Base-by-base conservation (phyloP, 202 grass and related monocot genomes). In the Cymbopogon flexuosus region DNA sequence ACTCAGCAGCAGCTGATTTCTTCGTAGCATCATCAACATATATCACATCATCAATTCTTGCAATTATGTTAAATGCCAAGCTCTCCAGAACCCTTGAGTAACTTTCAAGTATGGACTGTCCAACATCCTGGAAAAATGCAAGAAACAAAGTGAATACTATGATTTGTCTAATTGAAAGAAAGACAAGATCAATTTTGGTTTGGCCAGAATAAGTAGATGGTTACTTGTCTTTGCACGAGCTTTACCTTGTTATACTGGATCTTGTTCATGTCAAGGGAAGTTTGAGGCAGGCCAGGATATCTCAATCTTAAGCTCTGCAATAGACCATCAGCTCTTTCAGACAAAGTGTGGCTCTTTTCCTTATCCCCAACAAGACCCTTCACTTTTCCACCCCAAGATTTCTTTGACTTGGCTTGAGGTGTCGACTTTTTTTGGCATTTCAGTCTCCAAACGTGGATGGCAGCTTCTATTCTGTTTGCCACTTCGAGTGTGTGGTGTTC, bases 241-340 rank as follows among this genome's bases (percentile, higher is more conserved):
- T 79, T 76, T 76, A 98, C 96, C 96, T 98, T 98, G 71, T 98
- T 98, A 60, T 99, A 99, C 54, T 99, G 96, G 77, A 99, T 95
- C 89, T 99, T 99, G 84, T 90, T 96, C 92, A 99, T 99, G 88
- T 99, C 96, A 16, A 99, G 83, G 62, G 91, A 88, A 47, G 92
- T 99, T 80, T 99, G 96, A 41, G 96, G 90, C 49, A 99, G 79
- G 54, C 92, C 92, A 87, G 96, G 96, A 83, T 91, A 93, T 52
- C 90, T 79, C 69, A 96, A 68, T 81, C 92, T 89, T 84, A 99
- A 89, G 78, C 96, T 99, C 75, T 93, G 96, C 52, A 99, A 76
- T 58, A 99, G 49, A 16, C 92, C 88, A 15, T 99, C 88, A 46
- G 90, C 92, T 65, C 96, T 84, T 62, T 95, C 88, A 4, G 92